These are phyloP conservation scores for Populus tremula DNA, from an alignment of 345 rosid genomes.

Conservation along the genomic window DNA sequence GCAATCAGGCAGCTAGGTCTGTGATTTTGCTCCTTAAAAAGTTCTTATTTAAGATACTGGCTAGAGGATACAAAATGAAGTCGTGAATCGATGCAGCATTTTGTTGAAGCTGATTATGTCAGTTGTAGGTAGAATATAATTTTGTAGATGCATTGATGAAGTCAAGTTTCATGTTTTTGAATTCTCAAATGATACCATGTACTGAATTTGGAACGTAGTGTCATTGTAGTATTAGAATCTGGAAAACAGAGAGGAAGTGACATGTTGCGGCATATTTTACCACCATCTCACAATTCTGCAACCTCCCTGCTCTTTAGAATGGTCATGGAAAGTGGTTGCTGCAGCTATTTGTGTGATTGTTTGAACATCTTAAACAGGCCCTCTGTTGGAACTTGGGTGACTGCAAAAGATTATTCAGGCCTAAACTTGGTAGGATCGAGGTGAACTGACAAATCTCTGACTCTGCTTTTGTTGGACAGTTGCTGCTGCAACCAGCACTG, in stretches of 20 bases:
- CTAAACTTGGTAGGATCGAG: neutral
- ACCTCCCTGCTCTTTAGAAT: neutral
- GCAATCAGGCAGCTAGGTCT: neutral
- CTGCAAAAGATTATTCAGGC: neutral
- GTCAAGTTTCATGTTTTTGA: neutral
- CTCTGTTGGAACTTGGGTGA: neutral
- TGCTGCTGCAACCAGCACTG: no score
- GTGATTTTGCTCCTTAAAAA: neutral
- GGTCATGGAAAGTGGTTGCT: no score
- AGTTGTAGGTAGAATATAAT: neutral
- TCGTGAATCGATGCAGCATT: neutral
- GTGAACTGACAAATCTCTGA: neutral
- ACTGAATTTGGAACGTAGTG: neutral
- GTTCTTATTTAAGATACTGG: neutral
- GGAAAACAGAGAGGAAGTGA: neutral
- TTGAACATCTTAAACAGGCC: neutral
- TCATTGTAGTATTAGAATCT: neutral
- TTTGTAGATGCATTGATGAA: neutral
- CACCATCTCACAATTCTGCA: neutral
- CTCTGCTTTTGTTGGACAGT: neutral
- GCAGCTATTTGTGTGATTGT: neutral
- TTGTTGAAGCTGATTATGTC: neutral
- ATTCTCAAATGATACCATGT: neutral
- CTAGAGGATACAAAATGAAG: neutral
- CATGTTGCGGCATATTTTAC: neutral